A percentile compares a stretch with the other conserved stretches of the same genome.
Conservation (phyloP, 1,284 basidiomycete genomes). For the Earliella scabrosa region DNA sequence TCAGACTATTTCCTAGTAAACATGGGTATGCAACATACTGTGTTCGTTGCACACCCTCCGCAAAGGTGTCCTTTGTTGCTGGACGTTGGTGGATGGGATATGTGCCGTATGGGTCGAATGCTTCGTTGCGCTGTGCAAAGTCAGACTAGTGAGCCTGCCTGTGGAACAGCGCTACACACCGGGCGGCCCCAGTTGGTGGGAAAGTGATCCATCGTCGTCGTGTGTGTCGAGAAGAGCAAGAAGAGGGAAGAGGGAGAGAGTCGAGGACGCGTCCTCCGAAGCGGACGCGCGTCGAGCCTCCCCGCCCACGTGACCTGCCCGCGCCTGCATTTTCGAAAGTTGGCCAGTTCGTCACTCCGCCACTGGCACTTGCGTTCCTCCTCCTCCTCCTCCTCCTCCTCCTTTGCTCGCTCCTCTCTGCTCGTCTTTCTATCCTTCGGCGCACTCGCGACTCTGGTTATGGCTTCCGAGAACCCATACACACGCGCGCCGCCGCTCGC, state of each 20-base stretch:
- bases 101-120: slow-evolving; percentile 73
- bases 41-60: slow-evolving; percentile 72
- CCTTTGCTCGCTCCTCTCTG: neutral
- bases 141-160: neutral
- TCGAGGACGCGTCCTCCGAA: slow-evolving; percentile 6
- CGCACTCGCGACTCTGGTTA: neutral
- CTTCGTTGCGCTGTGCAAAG: slow-evolving; percentile 66
- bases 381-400: neutral
- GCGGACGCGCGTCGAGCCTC: slow-evolving; percentile 18
- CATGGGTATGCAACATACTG: slow-evolving; percentile 54
- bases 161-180: slow-evolving; percentile 44
- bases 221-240: neutral
- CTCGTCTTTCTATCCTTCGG: too few species aligned
- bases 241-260: slow-evolving; percentile 7
- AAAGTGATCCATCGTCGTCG: slow-evolving; percentile 74
- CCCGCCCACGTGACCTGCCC: slow-evolving; percentile 15
- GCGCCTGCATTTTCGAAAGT: slow-evolving; percentile 4
- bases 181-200: slow-evolving; percentile 82
- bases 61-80: slow-evolving; percentile 57
- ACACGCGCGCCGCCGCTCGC: slow-evolving; percentile 26
- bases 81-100: slow-evolving; percentile 71
- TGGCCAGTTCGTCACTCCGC: neutral
- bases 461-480: slow-evolving; percentile 27
- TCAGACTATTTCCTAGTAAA: slow-evolving; percentile 7
- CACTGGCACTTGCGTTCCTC: neutral